Conservation (phyloP, 768 basidiomycete genomes). For the Mycena alexandri region DNA sequence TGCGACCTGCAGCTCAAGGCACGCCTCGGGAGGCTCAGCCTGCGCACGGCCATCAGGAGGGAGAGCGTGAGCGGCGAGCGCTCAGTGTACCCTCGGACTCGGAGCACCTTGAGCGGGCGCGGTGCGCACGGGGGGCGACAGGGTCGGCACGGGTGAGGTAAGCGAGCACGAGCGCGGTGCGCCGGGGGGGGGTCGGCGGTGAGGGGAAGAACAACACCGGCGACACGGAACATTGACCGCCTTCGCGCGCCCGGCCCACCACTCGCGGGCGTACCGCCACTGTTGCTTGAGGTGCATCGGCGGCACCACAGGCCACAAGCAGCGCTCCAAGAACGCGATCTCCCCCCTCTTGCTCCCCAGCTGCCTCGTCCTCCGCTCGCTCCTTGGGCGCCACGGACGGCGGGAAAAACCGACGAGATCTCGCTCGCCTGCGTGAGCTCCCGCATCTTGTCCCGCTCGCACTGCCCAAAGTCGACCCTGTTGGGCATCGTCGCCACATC, state of each 20-base stretch:
- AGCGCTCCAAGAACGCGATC: constrained; percentile 76
- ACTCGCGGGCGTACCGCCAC: not conserved
- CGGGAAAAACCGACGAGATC: constrained; percentile 63
- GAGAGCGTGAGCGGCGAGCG: constrained; percentile 88
- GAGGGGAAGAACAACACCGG: constrained; percentile 32
- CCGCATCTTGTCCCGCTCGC: constrained; percentile 92
- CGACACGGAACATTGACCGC: constrained; percentile 41
- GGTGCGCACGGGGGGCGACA: constrained; percentile 58
- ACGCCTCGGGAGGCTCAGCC: constrained; percentile 87
- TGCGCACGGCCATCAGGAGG: constrained; percentile 84
- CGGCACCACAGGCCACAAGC: constrained; percentile 63
- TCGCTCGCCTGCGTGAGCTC: constrained; percentile 87
- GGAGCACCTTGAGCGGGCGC: constrained; percentile 78
- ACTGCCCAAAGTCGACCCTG: constrained; percentile 83
- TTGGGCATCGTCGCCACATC: constrained; percentile 53
- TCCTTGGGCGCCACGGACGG: not conserved
- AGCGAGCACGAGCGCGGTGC: constrained; percentile 32
- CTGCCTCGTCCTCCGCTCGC: not conserved
- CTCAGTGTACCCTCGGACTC: constrained; percentile 95
- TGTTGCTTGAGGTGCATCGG: constrained; percentile 15
- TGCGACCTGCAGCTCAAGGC: constrained; percentile 88
- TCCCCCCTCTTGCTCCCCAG: too few relatives aligned
- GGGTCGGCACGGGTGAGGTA: constrained; percentile 46
- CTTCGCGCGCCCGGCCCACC: constrained; percentile 19
- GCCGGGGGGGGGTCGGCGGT: constrained; percentile 5